Evolutionary conservation across 1,139 yeast genomes (phyloP).

Genomic region (Pneumocystis jirovecii): DNA sequence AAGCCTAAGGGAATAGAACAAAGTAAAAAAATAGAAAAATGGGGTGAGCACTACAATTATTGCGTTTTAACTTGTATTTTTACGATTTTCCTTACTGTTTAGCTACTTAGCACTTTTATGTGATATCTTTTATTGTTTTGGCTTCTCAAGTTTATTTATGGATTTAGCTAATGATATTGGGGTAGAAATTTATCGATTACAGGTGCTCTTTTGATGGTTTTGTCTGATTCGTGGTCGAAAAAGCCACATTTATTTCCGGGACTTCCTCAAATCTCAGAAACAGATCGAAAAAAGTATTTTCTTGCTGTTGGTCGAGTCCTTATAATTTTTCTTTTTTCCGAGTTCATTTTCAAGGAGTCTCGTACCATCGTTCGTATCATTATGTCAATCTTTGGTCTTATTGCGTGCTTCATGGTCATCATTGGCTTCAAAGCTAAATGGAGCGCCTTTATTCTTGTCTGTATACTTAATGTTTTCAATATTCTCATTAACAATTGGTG

Average conservation of each 20-base stretch:
- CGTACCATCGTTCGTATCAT: constrained; percentile 57
- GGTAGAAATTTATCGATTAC: constrained; percentile 70
- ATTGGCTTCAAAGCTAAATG: constrained; percentile 89
- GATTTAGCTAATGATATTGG: constrained; percentile 23
- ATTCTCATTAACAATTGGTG: constrained; percentile 77
- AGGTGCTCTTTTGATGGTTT: constrained; percentile 82
- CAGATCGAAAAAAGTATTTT: constrained; percentile 72
- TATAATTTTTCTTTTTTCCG: constrained; percentile 69
- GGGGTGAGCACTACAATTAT: too few species aligned
- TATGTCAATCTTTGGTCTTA: constrained; percentile 55
- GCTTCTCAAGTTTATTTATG: constrained; percentile 22
- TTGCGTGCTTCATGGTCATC: constrained; percentile 64
- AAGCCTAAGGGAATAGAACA: background rate
- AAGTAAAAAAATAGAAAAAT: too few species aligned
- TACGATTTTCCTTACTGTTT: too few species aligned
- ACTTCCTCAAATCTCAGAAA: constrained; percentile 61
- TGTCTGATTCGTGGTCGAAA: constrained; percentile 52
- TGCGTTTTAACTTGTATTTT: too few species aligned
- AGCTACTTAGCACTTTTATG: too few species aligned
- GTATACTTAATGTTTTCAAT: constrained; percentile 62
- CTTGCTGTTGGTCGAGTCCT: constrained; percentile 79
- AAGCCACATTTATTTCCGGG: constrained; percentile 70
- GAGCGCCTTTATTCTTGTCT: constrained; percentile 66
- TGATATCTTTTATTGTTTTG: too few species aligned
- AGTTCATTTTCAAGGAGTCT: constrained; percentile 65